Percentiles rank a stretch among this genome's conserved stretches.
Conservation (phyloP, 495 filamentous ascomycete genomes). For the Beverwykella pulmonaria region DNA sequence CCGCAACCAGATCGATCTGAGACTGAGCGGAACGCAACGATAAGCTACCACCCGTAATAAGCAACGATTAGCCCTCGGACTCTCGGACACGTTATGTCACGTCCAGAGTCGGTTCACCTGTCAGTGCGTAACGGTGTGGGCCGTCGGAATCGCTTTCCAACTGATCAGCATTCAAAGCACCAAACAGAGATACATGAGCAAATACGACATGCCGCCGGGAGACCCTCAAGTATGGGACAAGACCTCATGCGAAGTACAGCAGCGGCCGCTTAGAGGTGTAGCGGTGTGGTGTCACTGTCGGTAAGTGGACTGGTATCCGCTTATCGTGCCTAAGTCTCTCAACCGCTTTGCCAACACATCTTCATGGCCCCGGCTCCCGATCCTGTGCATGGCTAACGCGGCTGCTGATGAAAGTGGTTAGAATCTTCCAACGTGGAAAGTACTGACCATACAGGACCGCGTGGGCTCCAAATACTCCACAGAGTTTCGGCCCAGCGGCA, state of each 20-base stretch:
- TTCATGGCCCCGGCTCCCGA: background rate
- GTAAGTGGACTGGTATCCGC: conserved; percentile 3
- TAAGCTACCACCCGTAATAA: background rate
- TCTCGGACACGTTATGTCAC: background rate
- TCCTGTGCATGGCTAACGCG: conserved; percentile 19
- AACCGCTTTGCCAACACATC: conserved; percentile 5
- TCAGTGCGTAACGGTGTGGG: background rate
- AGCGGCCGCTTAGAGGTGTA: background rate
- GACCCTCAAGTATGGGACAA: background rate
- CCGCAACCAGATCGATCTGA: background rate
- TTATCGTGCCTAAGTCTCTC: background rate
- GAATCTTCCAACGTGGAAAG: background rate
- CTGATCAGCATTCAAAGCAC: background rate
- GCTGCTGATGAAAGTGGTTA: background rate
- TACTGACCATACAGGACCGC: background rate
- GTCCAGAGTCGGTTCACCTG: background rate
- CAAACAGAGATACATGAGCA: background rate
- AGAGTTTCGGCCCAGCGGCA: background rate
- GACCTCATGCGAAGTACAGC: background rate
- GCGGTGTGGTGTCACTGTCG: conserved; percentile 15
- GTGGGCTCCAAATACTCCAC: background rate
- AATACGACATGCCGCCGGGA: background rate
- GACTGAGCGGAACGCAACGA: background rate
- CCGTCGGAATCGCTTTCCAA: background rate
- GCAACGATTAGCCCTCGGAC: background rate